These are phyloP conservation scores for Senna tora DNA, from an alignment of 306 rosid genomes.

Conservation along the genomic window DNA sequence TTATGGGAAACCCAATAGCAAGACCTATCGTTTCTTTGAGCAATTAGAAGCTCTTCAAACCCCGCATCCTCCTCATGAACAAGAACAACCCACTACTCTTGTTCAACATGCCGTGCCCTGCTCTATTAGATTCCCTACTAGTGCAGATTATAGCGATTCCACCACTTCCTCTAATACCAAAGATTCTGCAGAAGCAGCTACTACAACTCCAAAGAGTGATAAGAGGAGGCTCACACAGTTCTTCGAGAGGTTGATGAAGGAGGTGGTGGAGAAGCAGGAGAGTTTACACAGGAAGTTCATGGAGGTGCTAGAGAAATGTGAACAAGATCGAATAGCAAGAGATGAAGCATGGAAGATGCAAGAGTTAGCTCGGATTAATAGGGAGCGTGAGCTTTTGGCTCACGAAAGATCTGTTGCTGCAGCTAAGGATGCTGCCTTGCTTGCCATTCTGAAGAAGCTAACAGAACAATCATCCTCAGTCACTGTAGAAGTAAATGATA, in stretches of 20 bases:
- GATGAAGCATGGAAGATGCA: constrained; percentile 78
- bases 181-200: constrained; percentile 52
- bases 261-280: constrained; percentile 76
- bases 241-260: constrained; percentile 65
- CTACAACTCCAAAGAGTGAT: constrained; percentile 32
- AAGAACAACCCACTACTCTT: too few relatives aligned
- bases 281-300: constrained; percentile 62
- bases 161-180: constrained; percentile 50
- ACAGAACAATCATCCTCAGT: constrained; percentile 44
- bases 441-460: constrained; percentile 60
- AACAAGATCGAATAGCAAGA: constrained; percentile 65
- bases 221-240: constrained; percentile 56
- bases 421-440: constrained; percentile 77
- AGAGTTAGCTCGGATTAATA: constrained; percentile 62
- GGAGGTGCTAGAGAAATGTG: constrained; percentile 69
- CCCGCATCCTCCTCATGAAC: too few relatives aligned
- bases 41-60: constrained; percentile 74
- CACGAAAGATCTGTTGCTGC: constrained; percentile 76
- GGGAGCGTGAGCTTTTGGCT: constrained; percentile 64
- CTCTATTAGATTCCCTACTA: constrained; percentile 52
- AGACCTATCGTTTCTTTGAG: constrained; percentile 69
- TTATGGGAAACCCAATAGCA: constrained; percentile 49
- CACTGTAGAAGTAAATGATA: constrained; percentile 35
- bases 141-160: constrained; percentile 35
- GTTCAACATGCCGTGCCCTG: constrained; percentile 57